A percentile compares a stretch with the other conserved stretches of the same genome.
These are phyloP conservation scores for Sporothrix sp. DNA, from an alignment of 2,329 filamentous ascomycete genomes.

Conservation along the genomic window DNA sequence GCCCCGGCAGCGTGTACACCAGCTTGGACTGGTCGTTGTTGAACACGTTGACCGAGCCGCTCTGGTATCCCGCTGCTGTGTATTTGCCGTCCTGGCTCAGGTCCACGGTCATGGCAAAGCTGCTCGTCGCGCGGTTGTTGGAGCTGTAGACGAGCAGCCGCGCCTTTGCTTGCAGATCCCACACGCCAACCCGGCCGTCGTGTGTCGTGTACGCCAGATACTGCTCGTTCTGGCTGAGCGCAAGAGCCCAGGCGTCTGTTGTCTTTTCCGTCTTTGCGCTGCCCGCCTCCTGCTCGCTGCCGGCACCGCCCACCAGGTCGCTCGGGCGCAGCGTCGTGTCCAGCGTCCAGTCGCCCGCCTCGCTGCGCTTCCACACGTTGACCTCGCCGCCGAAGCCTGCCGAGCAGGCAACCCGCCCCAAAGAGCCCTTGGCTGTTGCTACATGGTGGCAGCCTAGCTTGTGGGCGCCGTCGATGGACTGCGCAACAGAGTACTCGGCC, in stretches of 20 bases:
- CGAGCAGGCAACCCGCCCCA: conserved; percentile 66
- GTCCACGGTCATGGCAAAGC: conserved; percentile 83
- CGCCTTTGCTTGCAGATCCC: conserved; percentile 54
- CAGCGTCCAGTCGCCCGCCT: conserved; percentile 46
- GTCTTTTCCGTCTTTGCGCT: conserved; percentile 26
- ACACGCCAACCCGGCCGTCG: conserved; percentile 81
- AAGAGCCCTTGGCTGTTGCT: conserved; percentile 47
- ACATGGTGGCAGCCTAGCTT: conserved; percentile 88
- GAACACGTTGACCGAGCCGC: conserved; percentile 86
- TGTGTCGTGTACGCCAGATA: conserved; percentile 82
- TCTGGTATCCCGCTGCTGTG: conserved; percentile 88
- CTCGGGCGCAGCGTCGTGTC: conserved; percentile 34
- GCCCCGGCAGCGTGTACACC: conserved; percentile 73
- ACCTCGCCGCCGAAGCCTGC: conserved; percentile 85
- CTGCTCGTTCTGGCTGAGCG: conserved; percentile 72
- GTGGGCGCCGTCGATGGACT: conserved; percentile 73
- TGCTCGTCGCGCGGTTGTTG: conserved; percentile 51
- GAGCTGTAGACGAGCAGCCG: conserved; percentile 52
- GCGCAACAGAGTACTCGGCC: conserved; percentile 63
- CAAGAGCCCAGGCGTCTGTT: conserved; percentile 77
- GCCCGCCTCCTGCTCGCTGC: background rate
- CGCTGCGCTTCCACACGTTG: conserved; percentile 64
- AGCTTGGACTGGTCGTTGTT: conserved; percentile 83
- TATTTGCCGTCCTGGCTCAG: conserved; percentile 69
- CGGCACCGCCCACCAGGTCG: conserved; percentile 17